Base-by-base conservation (phyloP, 2,329 filamentous ascomycete genomes). In the Penicillium sp. region DNA sequence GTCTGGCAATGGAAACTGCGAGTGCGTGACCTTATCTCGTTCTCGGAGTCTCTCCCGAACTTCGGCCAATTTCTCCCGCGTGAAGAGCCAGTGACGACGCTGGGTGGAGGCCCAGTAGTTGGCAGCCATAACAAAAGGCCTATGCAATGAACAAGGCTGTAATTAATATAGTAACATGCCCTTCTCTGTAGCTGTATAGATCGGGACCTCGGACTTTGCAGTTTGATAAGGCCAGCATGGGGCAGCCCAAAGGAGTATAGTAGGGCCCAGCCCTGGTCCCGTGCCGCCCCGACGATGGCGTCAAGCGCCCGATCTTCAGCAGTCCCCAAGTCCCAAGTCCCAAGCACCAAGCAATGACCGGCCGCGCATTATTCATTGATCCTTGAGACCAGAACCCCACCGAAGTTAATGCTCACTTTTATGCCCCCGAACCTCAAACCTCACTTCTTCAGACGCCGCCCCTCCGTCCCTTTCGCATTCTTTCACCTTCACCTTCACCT, bases 81-180 rank as follows among this genome's bases (percentile, higher is more conserved):
- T 89, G 78, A 96, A 97, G 60, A 92, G 90, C 95, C 95, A 99
- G 81, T 91, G 87, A 69, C 88, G 90, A 70, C 90, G 87, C 80
- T 99, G 95, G 28, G 92, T 95, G 59, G 95, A 98, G 67, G 92
- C 90, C 93, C 93, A 99, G 81, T 94, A 99, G 79, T 94, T 97
- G 75, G 93, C 91, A 37, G 94, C 92, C 94, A 97, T 97, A 8
- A 58, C 55, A 22, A 35, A 54, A 35, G 3, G n/a, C 33, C 47
- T 35, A 35, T 51, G 28, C 6, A 35, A 6, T 15, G n/a, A 15
- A 10, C 13, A 35, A n/a, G 3, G 13, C 4, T 1, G 35, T 37
- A 37, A 15, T 37, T 13, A 10, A 49, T 49, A 4, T 47, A 30
- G 8, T 10, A n/a, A 12, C 24, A 49, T 17, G 45, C 24, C 28